A percentile compares a stretch with the other conserved stretches of the same genome.
Conservation (phyloP, 2,329 filamentous ascomycete species). For the Zymoseptoria passerinii region DNA sequence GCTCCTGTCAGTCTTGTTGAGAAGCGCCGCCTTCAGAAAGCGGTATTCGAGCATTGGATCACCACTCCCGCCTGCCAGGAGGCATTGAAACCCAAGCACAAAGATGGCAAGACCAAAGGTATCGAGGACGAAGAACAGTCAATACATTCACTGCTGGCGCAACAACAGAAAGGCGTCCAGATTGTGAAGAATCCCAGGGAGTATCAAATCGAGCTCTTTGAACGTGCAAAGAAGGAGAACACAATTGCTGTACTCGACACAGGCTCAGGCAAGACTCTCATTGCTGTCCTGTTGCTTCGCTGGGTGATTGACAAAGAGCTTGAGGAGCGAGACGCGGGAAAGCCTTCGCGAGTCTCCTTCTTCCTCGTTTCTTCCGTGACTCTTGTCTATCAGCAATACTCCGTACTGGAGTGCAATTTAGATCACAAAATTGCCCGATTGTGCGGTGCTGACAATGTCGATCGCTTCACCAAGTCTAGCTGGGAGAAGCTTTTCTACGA, state of each 20-base stretch:
- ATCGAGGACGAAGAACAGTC: conserved; percentile 43
- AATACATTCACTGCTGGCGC: conserved; percentile 45
- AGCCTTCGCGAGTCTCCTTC: conserved; percentile 62
- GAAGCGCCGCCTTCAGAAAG: conserved; percentile 35
- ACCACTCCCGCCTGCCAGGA: conserved; percentile 35
- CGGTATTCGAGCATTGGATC: conserved; percentile 36
- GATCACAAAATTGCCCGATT: conserved; percentile 66
- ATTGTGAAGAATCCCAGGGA: conserved; percentile 75
- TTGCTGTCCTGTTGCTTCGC: conserved; percentile 75
- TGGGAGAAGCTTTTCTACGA: conserved; percentile 52
- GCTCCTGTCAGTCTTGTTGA: conserved; percentile 26
- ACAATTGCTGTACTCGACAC: conserved; percentile 90
- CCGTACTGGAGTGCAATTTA: conserved; percentile 72
- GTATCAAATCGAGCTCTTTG: conserved; percentile 87
- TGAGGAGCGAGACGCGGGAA: conserved; percentile 54
- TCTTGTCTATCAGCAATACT: conserved; percentile 80
- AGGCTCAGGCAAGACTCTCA: conserved; percentile 94
- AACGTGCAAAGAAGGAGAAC: conserved; percentile 75
- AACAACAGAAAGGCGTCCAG: conserved; percentile 39
- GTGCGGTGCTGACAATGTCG: conserved; percentile 59
- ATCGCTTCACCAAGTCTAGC: conserved; percentile 52
- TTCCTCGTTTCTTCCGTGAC: conserved; percentile 84
- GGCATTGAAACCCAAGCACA: conserved; percentile 34
- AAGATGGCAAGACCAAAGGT: conserved; percentile 22
- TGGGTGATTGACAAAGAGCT: conserved; percentile 71